These are phyloP conservation scores for Colletotrichum sp. DNA, from an alignment of 2,329 filamentous ascomycete genomes.

Conservation along the genomic window DNA sequence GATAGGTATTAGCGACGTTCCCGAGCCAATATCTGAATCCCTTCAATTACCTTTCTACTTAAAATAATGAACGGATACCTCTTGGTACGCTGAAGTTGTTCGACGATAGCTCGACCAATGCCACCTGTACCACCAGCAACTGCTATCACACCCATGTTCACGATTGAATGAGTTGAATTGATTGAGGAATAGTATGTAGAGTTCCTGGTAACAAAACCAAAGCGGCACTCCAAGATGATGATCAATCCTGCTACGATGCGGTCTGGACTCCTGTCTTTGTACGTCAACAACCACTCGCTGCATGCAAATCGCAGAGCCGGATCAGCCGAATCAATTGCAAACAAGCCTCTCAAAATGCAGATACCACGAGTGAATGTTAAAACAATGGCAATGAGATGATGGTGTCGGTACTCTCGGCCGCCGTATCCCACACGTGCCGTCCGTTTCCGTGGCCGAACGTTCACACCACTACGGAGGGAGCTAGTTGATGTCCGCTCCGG, in stretches of 20 bases:
- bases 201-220: too few relatives aligned
- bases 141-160: conserved; percentile 29
- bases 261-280: background rate
- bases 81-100: conserved; percentile 38
- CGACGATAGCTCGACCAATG: conserved; percentile 49
- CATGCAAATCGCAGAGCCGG: background rate
- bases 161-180: background rate
- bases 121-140: conserved; percentile 49
- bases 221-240: background rate
- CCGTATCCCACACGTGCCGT: background rate
- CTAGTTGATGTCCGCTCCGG: background rate
- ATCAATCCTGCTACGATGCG: background rate
- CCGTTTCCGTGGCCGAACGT: background rate
- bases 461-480: background rate
- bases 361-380: background rate
- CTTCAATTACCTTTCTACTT: background rate
- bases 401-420: background rate
- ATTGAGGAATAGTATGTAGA: background rate
- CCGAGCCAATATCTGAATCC: background rate
- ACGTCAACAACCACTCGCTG: background rate
- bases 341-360: background rate
- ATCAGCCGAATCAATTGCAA: background rate
- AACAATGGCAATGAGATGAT: background rate
- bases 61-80: conserved; percentile 42
- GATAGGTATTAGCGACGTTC: background rate